Base-by-base conservation (phyloP, 1,284 basidiomycete species). In the Pseudozyma thailandica region DNA sequence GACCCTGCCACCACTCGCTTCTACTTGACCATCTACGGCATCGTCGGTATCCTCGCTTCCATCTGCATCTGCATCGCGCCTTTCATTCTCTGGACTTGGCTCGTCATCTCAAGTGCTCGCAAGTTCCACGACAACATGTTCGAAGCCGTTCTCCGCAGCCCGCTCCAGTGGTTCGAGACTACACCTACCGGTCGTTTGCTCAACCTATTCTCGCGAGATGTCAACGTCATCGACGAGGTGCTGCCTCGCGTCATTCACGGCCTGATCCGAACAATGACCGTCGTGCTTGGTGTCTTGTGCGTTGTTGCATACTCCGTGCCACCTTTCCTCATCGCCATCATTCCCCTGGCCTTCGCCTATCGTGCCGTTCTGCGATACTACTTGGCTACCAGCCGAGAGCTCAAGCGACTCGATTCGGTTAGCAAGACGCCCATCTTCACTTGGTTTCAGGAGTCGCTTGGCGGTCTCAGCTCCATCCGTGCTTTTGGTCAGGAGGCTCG, bases 191-290 rank as follows among this genome's bases (percentile, higher is more conserved):
- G 91, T 9, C 89, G 92, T 42, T 81, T 94, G 54, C 71, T 82
- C 44, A 94, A 94, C 81, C 84, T 96, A 31, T 98, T 98, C 84
- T 92, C 92, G 15, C 89, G 93, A 6, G 95, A 98, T 80, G 89
- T 91, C 42, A 94, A 94, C 78, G 93, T 95, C 31, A 89, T 94
- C 41, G 94, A 97, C 69, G 84, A 84, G 69, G 74, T 75, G 55
- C 70, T 82, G 38, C 80, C 80, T 3, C 72, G 80, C 10, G 78
- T 81, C 26, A 73, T 82, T 27, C 75, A 81, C 50, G 72, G 72
- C 13, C 47, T 78, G 20, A 70, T 79, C 48, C 71, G 80, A 16
- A 79, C 78, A 5, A 70, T 74, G 48, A 58, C 72, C 25, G 73
- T 79, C 21, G 90, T 83, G 74, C 56, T 89, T 13, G 92, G 91